A percentile compares a stretch with the other conserved stretches of the same genome.
Conservation (phyloP, 2,329 filamentous ascomycete genomes). For the Lachnellula cervina region DNA sequence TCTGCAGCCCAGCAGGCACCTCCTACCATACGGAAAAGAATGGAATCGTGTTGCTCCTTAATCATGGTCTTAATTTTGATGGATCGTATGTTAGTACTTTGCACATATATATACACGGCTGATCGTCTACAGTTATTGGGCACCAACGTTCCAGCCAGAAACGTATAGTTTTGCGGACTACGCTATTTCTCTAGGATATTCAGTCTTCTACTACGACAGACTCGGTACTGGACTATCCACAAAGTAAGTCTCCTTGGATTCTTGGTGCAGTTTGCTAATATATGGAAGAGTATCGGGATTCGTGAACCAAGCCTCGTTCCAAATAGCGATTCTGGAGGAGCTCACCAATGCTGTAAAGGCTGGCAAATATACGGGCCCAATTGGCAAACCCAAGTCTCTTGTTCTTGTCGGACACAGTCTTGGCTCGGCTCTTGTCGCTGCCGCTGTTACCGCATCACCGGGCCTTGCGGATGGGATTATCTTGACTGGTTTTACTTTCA, state of each 20-base stretch:
- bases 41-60: not conserved
- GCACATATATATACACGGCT: not conserved
- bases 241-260: slow-evolving; percentile 15
- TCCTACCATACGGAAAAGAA: not conserved
- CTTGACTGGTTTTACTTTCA: slow-evolving; percentile 49
- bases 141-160: slow-evolving; percentile 23
- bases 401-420: slow-evolving; percentile 61
- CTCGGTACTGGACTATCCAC: slow-evolving; percentile 30
- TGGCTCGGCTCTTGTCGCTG: slow-evolving; percentile 53
- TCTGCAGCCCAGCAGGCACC: not conserved
- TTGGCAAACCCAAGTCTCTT: slow-evolving; percentile 34
- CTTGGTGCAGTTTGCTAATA: not conserved
- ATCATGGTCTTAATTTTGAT: slow-evolving; percentile 4
- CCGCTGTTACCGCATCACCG: slow-evolving; percentile 46
- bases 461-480: slow-evolving; percentile 51
- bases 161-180: slow-evolving; percentile 34
- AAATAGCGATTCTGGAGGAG: slow-evolving; percentile 6
- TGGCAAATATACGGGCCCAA: slow-evolving; percentile 18
- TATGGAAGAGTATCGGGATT: slow-evolving; percentile 12
- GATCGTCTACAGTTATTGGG: slow-evolving; percentile 27
- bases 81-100: not conserved
- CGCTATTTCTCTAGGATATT: slow-evolving; percentile 30
- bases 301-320: slow-evolving; percentile 29
- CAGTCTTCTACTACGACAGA: slow-evolving; percentile 34
- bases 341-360: slow-evolving; percentile 12